These are phyloP conservation scores for Lanmaoa rubissima DNA, from an alignment of 768 basidiomycete species.

Conservation along the genomic window DNA sequence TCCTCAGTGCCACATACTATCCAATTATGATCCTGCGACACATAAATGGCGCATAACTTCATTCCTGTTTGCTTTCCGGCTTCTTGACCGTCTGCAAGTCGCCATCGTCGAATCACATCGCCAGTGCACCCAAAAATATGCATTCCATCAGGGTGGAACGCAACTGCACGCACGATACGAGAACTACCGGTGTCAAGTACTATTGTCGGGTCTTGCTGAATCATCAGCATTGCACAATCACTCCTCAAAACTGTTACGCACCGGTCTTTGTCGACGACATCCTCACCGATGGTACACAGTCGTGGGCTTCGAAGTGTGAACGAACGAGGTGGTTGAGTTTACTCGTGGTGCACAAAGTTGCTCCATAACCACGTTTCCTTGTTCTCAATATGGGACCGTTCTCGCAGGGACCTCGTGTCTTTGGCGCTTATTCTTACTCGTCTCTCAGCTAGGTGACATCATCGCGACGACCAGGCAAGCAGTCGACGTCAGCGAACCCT, in stretches of 20 bases:
- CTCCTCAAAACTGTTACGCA: neutral
- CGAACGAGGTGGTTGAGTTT: neutral
- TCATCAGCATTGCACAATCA: neutral
- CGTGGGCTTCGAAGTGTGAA: neutral
- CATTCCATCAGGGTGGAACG: neutral
- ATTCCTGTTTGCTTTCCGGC: neutral
- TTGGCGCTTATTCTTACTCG: too few species aligned
- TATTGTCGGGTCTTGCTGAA: neutral
- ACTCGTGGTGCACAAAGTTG: neutral
- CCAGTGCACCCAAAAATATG: neutral
- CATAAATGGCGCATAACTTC: neutral
- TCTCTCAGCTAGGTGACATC: too few species aligned
- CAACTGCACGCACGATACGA: neutral
- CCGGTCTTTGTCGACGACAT: neutral
- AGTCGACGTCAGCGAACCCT: too few species aligned
- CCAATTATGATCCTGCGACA: neutral
- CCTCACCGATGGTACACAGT: neutral
- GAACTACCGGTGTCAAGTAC: neutral
- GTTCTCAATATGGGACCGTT: too few species aligned
- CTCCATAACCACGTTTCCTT: neutral
- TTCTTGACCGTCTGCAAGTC: neutral
- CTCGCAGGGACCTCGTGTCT: neutral
- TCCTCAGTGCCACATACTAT: neutral
- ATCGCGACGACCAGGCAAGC: too few species aligned
- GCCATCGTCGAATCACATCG: neutral